Base-by-base conservation (phyloP, 805 yeast genomes). In the Metschnikowia kunwiensis region DNA sequence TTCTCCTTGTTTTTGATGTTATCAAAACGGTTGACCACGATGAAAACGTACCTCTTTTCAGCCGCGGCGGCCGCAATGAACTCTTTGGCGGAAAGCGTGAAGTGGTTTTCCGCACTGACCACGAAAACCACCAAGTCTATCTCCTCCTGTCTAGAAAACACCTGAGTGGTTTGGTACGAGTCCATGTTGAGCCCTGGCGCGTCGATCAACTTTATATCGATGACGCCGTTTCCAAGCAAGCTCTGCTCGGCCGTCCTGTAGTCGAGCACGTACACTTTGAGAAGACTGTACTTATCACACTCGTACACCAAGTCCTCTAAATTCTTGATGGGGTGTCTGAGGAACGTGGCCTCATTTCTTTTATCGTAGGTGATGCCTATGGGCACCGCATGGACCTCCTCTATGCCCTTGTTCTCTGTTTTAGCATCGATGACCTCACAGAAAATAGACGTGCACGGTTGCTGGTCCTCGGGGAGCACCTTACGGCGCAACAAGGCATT, bases 171-270 rank as follows among this genome's bases (percentile, higher is more conserved):
- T 57, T 87, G 96, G 50, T 82, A 83, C 4, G 93, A 85, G 53
- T 91, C 97, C 72, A 88, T 73, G 57, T 93, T 93, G 38, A 93
- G 70, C 0, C 99, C 99, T 0, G 99, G 99, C 0, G 97, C 97
- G 64, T 93, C 99, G 36, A 93, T 93, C 43, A 93, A 68, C 16
- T 89, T 78, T 39, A 93, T 88, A 54, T 93, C 97, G 26, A 91
- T 86, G 7, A 87, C 84, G 2, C 97, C 97, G 58, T 93, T 93
- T 42, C 81, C 76, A 40, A 93, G 65, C 36, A 93, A 64, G 50
- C 94, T 82, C 49, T 77, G 77, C 30, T 78, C 78, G 1, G 75
- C 63, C 2, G 80, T 72, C 24, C 96, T 72, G 33, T 70, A 68
- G 54, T 93, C 98, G 30, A 80, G 75, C 14, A 88, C 81, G 53